phyloP scores from a whole-genome alignment of 805 yeast species.

The Zygotorulaspora florentina region DNA sequence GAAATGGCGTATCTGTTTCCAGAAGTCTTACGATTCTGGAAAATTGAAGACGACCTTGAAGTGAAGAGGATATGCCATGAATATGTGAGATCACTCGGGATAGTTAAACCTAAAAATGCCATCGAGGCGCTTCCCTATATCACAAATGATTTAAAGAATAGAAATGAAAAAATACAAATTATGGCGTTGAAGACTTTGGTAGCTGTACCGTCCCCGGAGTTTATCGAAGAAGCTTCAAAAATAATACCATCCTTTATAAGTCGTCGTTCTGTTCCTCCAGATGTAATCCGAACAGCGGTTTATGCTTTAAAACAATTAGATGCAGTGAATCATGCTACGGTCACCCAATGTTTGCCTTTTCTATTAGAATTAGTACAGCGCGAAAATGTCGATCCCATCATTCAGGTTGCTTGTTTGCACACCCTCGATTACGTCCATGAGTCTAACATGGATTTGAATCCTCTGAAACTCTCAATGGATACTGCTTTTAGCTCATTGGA shows the following conservation, averaged over 20 bases:
- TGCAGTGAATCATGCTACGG: conserved; percentile 48
- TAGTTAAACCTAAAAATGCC: conserved; percentile 53
- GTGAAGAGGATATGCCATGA: conserved; percentile 67
- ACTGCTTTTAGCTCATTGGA: conserved; percentile 35
- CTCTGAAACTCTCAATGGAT: conserved; percentile 42
- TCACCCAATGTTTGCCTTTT: conserved; percentile 42
- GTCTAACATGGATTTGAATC: conserved; percentile 24
- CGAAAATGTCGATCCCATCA: conserved; percentile 52
- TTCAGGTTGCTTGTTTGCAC: conserved; percentile 69
- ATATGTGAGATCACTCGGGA: conserved; percentile 58
- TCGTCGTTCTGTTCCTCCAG: conserved; percentile 45
- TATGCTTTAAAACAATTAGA: conserved; percentile 64
- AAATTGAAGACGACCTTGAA: conserved; percentile 58
- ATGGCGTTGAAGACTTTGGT: conserved; percentile 63
- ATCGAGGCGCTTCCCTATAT: conserved; percentile 53
- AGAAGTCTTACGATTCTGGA: conserved; percentile 55
- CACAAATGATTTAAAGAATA: conserved; percentile 47
- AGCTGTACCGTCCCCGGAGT: conserved; percentile 53
- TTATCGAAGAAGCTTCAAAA: conserved; percentile 42
- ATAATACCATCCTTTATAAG: conserved; percentile 37
- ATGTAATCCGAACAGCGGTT: conserved; percentile 66
- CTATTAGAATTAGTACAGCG: conserved; percentile 30
- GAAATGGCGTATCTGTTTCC: conserved; percentile 68
- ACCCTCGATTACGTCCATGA: conserved; percentile 64
- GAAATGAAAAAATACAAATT: conserved; percentile 47